phyloP scores from a whole-genome alignment of 169 alveolate species.

The Cyclospora cayetanensis region DNA sequence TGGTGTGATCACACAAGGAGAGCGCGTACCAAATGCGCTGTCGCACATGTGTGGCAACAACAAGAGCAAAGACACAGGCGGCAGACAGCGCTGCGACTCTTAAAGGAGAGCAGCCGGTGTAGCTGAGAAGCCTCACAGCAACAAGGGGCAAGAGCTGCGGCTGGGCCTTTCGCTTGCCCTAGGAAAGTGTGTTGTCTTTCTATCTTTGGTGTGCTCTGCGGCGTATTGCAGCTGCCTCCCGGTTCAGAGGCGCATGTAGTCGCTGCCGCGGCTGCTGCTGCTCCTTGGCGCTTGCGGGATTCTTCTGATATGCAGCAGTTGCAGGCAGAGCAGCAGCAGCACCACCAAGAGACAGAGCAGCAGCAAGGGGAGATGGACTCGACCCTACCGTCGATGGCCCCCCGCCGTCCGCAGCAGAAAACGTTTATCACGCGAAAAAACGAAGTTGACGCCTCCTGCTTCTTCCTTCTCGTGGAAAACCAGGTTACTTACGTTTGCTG shows the following conservation, averaged over 20 bases:
- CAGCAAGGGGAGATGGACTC: background rate
- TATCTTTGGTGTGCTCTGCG: too few species aligned
- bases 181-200: too few species aligned
- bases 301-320: constrained; percentile 39
- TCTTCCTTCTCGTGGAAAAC: constrained; percentile 61
- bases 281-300: constrained; percentile 62
- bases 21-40: too few species aligned
- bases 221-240: constrained; percentile 40
- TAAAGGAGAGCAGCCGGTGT: too few species aligned
- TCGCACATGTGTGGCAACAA: too few species aligned
- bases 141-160: too few species aligned
- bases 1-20: too few species aligned
- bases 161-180: too few species aligned
- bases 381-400: background rate
- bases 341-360: background rate
- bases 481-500: background rate
- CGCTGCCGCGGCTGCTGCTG: constrained; percentile 17
- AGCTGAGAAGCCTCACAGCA: too few species aligned
- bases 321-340: background rate
- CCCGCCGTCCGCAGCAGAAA: background rate
- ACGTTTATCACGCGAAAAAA: background rate
- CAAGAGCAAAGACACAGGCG: too few species aligned
- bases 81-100: too few species aligned
- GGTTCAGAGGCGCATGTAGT: background rate
- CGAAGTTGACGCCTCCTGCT: constrained; percentile 50